Conservation (phyloP, 768 basidiomycete species). For the Basidioascus undulatus region DNA sequence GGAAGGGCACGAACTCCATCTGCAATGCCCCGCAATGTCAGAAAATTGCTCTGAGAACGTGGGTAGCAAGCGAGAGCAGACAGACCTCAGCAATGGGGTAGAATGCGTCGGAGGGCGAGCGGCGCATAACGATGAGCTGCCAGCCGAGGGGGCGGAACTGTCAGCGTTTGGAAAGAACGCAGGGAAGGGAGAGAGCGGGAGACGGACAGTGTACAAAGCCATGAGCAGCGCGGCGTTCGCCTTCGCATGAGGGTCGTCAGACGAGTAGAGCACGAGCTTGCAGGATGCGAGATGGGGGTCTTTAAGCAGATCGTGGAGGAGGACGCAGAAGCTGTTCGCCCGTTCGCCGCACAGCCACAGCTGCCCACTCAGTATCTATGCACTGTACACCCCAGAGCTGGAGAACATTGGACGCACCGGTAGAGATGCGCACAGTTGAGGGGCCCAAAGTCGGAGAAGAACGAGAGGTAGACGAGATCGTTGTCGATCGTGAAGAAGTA, state of each 20-base stretch:
- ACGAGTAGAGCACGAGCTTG: conserved; percentile 66
- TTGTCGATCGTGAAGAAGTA: conserved; percentile 87
- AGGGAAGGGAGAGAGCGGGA: too few relatives aligned
- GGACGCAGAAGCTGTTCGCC: conserved; percentile 68
- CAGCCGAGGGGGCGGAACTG: too few relatives aligned
- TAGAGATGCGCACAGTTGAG: not conserved
- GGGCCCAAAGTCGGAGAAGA: conserved; percentile 92
- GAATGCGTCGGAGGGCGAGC: conserved; percentile 82
- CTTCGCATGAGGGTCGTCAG: conserved; percentile 60
- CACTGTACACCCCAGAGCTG: too few relatives aligned
- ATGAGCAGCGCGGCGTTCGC: conserved; percentile 88
- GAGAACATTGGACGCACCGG: too few relatives aligned
- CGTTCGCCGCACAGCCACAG: too few relatives aligned
- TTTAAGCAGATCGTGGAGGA: conserved; percentile 74
- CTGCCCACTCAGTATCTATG: too few relatives aligned
- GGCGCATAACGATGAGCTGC: conserved; percentile 78
- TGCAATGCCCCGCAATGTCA: too few relatives aligned
- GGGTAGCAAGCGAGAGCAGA: not conserved
- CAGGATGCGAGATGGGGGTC: conserved; percentile 48
- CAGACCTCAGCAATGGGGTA: conserved; percentile 34
- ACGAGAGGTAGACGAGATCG: conserved; percentile 71
- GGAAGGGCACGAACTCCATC: conserved; percentile 78
- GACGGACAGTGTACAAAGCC: conserved; percentile 68
- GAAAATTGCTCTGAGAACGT: conserved; percentile 7
- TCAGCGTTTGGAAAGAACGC: not conserved